Conservation (phyloP, 352 stramenopile genomes). For the Phytophthora macrochlamydospora region DNA sequence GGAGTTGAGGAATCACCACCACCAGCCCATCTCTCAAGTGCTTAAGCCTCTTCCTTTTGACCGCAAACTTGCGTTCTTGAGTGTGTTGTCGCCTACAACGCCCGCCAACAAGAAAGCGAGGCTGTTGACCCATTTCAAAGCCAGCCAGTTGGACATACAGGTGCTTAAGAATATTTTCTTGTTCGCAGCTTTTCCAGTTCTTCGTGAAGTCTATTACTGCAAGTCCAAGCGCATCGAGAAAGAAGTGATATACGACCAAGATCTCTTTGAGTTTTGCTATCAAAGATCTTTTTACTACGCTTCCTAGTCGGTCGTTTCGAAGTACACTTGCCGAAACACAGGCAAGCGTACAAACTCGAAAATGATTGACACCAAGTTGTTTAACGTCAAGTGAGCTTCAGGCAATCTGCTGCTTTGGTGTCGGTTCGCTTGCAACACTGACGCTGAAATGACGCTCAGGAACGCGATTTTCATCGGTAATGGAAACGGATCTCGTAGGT, state of each 20-base stretch:
- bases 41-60: not conserved
- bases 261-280: not conserved
- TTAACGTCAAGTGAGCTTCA: not conserved
- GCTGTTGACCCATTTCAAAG: not conserved
- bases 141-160: not conserved
- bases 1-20: conserved; percentile 1
- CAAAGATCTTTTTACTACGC: not conserved
- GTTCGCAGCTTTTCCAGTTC: not conserved
- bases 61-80: conserved; percentile 6
- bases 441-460: conserved; percentile 8
- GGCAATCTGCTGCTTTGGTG: not conserved
- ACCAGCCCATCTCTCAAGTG: not conserved
- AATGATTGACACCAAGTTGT: conserved; percentile 4
- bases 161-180: not conserved
- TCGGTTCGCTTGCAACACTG: not conserved
- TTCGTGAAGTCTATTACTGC: not conserved
- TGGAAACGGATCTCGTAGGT: conserved; percentile 2
- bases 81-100: not conserved
- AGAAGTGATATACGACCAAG: not conserved
- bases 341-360: conserved; percentile 6
- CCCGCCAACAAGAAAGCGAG: not conserved
- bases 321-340: conserved; percentile 15
- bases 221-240: not conserved
- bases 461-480: conserved; percentile 1
- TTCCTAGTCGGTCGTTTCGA: not conserved